A percentile compares a stretch with the other conserved stretches of the same genome.
Conservation (phyloP, 768 basidiomycete genomes). For the Leccinum rimulosum region DNA sequence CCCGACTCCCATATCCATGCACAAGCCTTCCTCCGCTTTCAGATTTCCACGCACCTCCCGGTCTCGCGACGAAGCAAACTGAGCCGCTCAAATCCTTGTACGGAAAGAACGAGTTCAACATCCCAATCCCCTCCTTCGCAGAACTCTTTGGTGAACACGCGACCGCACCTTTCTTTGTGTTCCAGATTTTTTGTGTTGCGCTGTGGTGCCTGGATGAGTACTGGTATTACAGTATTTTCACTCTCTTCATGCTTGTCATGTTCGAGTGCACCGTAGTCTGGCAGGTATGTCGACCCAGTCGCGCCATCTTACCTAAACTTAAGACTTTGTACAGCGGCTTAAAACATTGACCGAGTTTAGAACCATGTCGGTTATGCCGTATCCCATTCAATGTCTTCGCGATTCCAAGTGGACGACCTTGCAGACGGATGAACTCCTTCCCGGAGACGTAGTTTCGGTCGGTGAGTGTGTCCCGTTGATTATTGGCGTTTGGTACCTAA, state of each 20-base stretch:
- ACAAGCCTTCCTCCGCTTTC: slow-evolving; percentile 65
- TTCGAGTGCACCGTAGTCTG: slow-evolving; percentile 99
- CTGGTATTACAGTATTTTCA: slow-evolving; percentile 98
- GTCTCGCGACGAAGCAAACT: slow-evolving; percentile 49
- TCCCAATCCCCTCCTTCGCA: slow-evolving; percentile 92
- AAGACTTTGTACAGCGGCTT: slow-evolving; percentile 59
- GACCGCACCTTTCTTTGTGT: slow-evolving; percentile 98
- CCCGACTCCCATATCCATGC: slow-evolving; percentile 85
- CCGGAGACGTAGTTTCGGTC: slow-evolving; percentile 87
- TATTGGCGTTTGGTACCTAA: slow-evolving; percentile 1
- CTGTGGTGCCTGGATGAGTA: slow-evolving; percentile 98
- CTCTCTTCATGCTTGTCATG: slow-evolving; percentile 95
- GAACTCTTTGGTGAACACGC: slow-evolving; percentile 95
- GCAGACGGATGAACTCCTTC: slow-evolving; percentile 84
- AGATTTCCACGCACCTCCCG: slow-evolving; percentile 58
- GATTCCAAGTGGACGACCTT: slow-evolving; percentile 77
- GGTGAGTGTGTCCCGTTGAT: slow-evolving; percentile 43
- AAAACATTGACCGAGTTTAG: slow-evolving; percentile 92
- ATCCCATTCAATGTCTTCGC: slow-evolving; percentile 78
- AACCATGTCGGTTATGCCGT: slow-evolving; percentile 94
- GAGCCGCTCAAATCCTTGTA: slow-evolving; percentile 62
- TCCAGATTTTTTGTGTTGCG: slow-evolving; percentile 97
- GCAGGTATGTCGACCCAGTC: slow-evolving; percentile 61
- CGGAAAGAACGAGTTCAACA: slow-evolving; percentile 94
- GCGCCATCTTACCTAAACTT: not conserved